A percentile compares a stretch with the other conserved stretches of the same genome.
Evolutionary conservation across 768 basidiomycete species (phyloP).

Genomic region (Pleurotus tuoliensis): DNA sequence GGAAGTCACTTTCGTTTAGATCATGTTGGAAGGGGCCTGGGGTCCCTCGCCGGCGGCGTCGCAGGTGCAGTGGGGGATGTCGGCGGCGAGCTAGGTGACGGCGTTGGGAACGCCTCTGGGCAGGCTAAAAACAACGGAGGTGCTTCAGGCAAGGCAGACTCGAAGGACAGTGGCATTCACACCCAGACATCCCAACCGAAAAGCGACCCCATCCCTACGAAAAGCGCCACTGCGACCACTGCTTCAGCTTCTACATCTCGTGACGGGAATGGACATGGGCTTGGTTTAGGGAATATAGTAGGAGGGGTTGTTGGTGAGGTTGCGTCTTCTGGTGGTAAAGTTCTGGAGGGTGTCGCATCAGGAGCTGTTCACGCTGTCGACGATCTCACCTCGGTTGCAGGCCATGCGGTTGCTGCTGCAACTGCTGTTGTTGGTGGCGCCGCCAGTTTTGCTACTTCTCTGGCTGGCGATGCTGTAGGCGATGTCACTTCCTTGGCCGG

Average conservation of each 20-base stretch:
- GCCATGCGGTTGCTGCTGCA: background rate
- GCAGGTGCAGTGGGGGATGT: constrained; percentile 27
- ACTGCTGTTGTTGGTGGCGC: constrained; percentile 2
- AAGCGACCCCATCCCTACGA: background rate
- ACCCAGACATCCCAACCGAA: background rate
- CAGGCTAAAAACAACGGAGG: constrained; percentile 26
- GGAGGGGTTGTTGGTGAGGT: background rate
- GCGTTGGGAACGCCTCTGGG: constrained; percentile 6
- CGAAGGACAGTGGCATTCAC: background rate
- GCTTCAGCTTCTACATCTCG: background rate
- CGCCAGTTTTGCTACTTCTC: background rate
- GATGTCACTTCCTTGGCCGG: background rate
- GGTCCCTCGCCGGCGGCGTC: constrained; percentile 45
- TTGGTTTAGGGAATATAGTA: background rate
- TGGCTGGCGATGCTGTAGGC: background rate
- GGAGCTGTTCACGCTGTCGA: background rate
- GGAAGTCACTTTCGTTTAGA: constrained; percentile 2
- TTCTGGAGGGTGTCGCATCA: background rate
- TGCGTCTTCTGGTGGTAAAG: background rate
- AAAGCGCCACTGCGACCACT: background rate
- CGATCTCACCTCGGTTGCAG: background rate
- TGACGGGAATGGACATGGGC: background rate
- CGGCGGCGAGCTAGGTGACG: constrained; percentile 10
- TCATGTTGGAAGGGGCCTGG: constrained; percentile 3
- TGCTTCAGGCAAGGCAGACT: background rate